Evolutionary conservation across 148 eudicot species (phyloP), one percentile per base, ranked within the genome.

Genomic region (Drosera capensis): DNA sequence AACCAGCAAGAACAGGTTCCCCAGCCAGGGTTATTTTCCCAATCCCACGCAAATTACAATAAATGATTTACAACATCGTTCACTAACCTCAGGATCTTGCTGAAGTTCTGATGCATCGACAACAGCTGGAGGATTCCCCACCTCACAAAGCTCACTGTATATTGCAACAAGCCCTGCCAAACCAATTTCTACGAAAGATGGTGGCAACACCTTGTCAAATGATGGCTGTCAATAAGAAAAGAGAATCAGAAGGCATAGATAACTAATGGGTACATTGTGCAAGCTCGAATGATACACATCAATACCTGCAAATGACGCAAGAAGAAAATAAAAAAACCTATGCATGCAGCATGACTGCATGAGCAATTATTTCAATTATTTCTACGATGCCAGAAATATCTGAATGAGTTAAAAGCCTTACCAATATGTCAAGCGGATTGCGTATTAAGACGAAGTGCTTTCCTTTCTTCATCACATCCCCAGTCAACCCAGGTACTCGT

Each of bases 341-440:
- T 4, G 14, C n/a, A 5, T 2, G 38, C 38, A 34, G 38, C 13
- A 34, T 34, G 38, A 4, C 3, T 13, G 38, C n/a, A 11, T 34
- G 38, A 3, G 11, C 3, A 34, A 34, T 11, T 15, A 34, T 4
- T 13, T 11, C 38, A 9, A 34, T 11, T 34, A 34, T 6, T 5
- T 11, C 31, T 5, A 28, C 11, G 5, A 23, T 23, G 35, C 20
- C 20, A 26, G 6, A 35, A 19, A 1, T 7, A n/a, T 1, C 40
- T 13, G 17, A 26, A 21, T 14, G 44, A 60, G 25, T 25, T 16
- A 15, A 47, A 48, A 3, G 24, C 38, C 65, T 55, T 70, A 85
- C 99, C 85, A 90, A 56, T 48, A 85, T 56, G 56, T 85, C 82
- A 45, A 85, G 70, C 25, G 99, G 99, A 65, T 85, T 90, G 38